Evolutionary conservation across 176 grass and related monocot species (phyloP).

Genomic region (Bolboschoenus planiculmis): DNA sequence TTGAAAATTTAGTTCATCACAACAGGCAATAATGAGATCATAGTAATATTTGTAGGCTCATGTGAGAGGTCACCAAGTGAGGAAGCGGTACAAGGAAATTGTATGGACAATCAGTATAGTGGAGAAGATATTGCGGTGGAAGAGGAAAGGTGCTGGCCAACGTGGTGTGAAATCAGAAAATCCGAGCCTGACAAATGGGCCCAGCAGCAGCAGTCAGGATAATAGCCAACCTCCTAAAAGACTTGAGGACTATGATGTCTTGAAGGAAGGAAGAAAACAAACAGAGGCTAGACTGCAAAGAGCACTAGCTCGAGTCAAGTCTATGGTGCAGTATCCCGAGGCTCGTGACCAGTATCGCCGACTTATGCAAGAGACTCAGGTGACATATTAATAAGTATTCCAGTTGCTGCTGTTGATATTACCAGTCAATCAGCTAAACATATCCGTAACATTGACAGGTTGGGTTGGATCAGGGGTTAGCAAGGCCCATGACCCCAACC

Average conservation of each 20-base stretch:
- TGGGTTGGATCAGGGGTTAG: not conserved
- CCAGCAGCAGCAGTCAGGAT: slow-evolving; percentile 36
- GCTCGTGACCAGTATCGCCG: slow-evolving; percentile 91
- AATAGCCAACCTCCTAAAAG: slow-evolving; percentile 45
- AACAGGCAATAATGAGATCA: not conserved
- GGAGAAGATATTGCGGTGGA: slow-evolving; percentile 93
- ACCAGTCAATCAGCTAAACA: not conserved
- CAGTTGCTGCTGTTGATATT: not conserved
- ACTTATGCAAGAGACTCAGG: slow-evolving; percentile 67
- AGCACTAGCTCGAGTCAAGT: slow-evolving; percentile 82
- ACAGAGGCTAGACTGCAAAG: slow-evolving; percentile 72
- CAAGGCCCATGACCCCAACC: not conserved
- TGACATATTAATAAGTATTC: not conserved
- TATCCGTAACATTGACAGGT: not conserved
- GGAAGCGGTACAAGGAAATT: slow-evolving; percentile 71
- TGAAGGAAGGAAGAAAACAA: slow-evolving; percentile 92
- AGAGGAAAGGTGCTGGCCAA: slow-evolving; percentile 65
- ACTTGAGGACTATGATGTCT: slow-evolving; percentile 72
- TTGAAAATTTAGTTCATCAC: not conserved
- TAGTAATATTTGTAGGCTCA: slow-evolving; percentile 50
- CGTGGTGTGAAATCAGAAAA: slow-evolving; percentile 61
- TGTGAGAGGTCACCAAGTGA: slow-evolving; percentile 88
- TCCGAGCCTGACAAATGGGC: not conserved
- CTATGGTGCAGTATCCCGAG: slow-evolving; percentile 98
- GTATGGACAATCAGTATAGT: slow-evolving; percentile 92